A percentile compares a stretch with the other conserved stretches of the same genome.
These are phyloP conservation scores for Avena atlantica DNA, from an alignment of 176 grass and related monocot genomes.

Conservation along the genomic window DNA sequence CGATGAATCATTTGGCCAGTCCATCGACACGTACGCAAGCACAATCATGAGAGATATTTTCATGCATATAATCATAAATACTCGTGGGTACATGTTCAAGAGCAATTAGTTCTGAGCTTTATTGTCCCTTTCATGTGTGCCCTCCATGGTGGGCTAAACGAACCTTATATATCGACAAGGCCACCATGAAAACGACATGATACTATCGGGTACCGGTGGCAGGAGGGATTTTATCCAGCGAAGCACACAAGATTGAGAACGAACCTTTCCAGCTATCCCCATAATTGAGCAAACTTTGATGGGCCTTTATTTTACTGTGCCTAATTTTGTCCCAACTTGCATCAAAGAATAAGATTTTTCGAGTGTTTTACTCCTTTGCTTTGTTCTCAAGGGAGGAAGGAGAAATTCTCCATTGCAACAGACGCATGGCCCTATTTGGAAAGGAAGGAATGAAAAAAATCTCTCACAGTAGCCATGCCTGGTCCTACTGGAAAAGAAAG, in stretches of 20 bases:
- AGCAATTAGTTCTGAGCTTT: conserved; percentile 3
- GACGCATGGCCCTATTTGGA: not conserved
- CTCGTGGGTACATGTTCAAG: not conserved
- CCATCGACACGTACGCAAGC: not conserved
- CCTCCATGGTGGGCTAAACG: not conserved
- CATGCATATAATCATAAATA: not conserved
- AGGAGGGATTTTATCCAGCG: conserved; percentile 15
- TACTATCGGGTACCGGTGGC: not conserved
- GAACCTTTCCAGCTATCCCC: not conserved
- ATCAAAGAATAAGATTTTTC: not conserved
- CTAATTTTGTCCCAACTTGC: not conserved
- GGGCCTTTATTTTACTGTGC: not conserved
- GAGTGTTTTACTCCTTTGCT: not conserved
- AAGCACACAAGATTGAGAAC: conserved; percentile 5
- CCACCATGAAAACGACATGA: conserved; percentile 11
- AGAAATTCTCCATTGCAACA: not conserved
- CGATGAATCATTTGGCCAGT: conserved; percentile 3
- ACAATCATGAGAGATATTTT: not conserved
- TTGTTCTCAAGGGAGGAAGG: conserved; percentile 11
- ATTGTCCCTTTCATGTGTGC: not conserved
- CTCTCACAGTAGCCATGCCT: not conserved
- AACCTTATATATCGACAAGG: not conserved
- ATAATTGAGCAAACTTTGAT: conserved; percentile 23
- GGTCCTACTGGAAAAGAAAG: not conserved
- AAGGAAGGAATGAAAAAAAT: not conserved